Evolutionary conservation across 2,329 filamentous ascomycete genomes (phyloP).

Genomic region (Penicillium oxalicum): DNA sequence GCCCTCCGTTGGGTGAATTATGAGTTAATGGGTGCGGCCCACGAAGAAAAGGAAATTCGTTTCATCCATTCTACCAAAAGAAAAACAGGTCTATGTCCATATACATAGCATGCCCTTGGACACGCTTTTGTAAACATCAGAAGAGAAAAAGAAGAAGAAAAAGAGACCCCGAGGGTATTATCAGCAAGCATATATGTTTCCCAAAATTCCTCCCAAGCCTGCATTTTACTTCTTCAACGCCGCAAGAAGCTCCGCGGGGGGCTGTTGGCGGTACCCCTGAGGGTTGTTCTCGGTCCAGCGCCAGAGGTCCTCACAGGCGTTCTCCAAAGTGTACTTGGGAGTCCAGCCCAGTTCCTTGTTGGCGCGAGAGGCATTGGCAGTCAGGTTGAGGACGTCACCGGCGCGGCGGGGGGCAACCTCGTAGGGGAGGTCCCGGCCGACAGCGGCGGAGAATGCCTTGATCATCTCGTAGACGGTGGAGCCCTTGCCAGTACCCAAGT

Average conservation of each 20-base stretch:
- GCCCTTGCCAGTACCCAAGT: constrained; percentile 87
- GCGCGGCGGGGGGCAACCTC: constrained; percentile 74
- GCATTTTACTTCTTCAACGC: constrained; percentile 33
- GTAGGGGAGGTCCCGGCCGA: constrained; percentile 80
- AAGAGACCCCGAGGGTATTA: neutral
- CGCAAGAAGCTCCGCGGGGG: constrained; percentile 74
- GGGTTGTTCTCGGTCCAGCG: constrained; percentile 97
- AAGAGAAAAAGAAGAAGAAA: neutral
- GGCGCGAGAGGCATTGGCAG: constrained; percentile 80
- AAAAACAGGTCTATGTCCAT: constrained; percentile 13
- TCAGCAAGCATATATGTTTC: neutral
- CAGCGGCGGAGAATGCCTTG: constrained; percentile 82
- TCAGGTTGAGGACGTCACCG: constrained; percentile 91
- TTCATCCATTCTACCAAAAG: constrained; percentile 26
- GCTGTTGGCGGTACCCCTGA: constrained; percentile 84
- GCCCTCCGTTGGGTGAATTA: neutral
- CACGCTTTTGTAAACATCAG: neutral
- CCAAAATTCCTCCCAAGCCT: no score
- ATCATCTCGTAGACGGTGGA: constrained; percentile 97
- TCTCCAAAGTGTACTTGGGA: constrained; percentile 81
- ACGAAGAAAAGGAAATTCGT: constrained; percentile 32
- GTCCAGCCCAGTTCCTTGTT: constrained; percentile 90
- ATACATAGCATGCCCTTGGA: constrained; percentile 1
- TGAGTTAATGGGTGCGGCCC: neutral
- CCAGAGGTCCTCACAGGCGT: constrained; percentile 93